Evolutionary conservation across 108 stramenopile species (phyloP), one percentile per base, ranked within the genome.

Genomic region (Cyclostephanos tholiformis): DNA sequence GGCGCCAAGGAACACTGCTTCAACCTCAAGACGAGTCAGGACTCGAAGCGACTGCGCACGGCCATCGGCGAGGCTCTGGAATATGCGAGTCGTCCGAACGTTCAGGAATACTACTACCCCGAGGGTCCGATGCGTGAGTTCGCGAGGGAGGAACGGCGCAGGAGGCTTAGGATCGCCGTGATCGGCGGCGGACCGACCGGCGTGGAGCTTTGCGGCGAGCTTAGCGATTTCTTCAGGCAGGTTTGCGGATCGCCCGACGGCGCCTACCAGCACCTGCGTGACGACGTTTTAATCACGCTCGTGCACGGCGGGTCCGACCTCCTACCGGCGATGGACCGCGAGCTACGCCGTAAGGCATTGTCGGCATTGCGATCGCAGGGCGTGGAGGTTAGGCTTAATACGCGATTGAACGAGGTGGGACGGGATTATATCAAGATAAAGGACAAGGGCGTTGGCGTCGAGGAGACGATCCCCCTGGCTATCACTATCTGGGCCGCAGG

Each of bases 401-500:
- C 89, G 11, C 66, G 80, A 9, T 81, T 89, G 16, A 64, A 44
- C 19, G 68, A 87, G 46, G 87, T 89, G 16, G 85, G 81, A 35
- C 20, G 63, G 29, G 72, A 68, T 63, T 74, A 60, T 58, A 82
- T 75, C 16, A 80, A 49, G 63, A 74, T 69, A 72, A 17, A 44
- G 22, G 41, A 63, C 67, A 73, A 53, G 71, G 75, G 69, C 22
- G 74, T 71, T 64, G 64, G 51, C n/a, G 41, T 82, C 38, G 85
- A 82, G 79, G 66, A 60, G 46, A 74, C 60, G 19, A 62, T 91
- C 20, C 78, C 68, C 29, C 61, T 78, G 35, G 86, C 85, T 4
- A 19, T 88, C 8, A 83, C 84, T 8, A 84, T 88, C 6, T 88
- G 88, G 88, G 80, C 73, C 55, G 91, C 91, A 20, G 91, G 91